Evolutionary conservation across 176 grass and related monocot species (phyloP), one percentile per base, ranked within the genome.

Genomic region (Thalia dealbata): DNA sequence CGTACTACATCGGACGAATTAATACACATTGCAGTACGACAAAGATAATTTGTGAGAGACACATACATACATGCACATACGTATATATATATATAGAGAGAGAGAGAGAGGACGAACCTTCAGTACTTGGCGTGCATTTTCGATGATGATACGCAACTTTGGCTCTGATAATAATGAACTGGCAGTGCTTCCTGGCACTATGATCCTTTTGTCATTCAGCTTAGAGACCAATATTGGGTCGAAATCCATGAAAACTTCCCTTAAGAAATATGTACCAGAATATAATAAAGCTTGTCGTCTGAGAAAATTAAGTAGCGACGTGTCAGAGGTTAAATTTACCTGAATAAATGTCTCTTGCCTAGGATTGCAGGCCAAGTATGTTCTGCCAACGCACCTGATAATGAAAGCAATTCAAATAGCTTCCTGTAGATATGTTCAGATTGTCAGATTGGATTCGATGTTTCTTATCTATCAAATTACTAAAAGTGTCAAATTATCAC

Each of bases 201-300:
- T n/a, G 58, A 95, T 70, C 8, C 91, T 99, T 79, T 85, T 99
- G 70, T 95, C 90, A 52, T 83, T 95, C 66, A 99, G 80, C 69
- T 95, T 85, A 7, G 90, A 88, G 28, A 99, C 90, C 68, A 78
- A 14, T 0, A 48, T 27, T 21, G 90, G 90, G 22, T 99, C 90
- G 42, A 99, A 99, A 84, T 83, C 84, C 90, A 95, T 85, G 81
- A 99, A 95, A 26, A 85, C 88, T 67, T 95, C 90, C 84, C 95
- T 96, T 63, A 13, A 58, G 81, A 84, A 69, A 44, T 1, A 85
- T 75, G 22, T 27, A 23, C 24, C 63, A 69, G n/a, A 81, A 25
- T 45, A 73, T 41, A 43, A 12, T 45, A 10, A 78, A 76, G 71
- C 52, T 61, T 21, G 22, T 60, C 62, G 69, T 43, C 25, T 67